Evolutionary conservation across 1,139 yeast species (phyloP), one percentile per base, ranked within the genome.

Genomic region (Pichia sp.): DNA sequence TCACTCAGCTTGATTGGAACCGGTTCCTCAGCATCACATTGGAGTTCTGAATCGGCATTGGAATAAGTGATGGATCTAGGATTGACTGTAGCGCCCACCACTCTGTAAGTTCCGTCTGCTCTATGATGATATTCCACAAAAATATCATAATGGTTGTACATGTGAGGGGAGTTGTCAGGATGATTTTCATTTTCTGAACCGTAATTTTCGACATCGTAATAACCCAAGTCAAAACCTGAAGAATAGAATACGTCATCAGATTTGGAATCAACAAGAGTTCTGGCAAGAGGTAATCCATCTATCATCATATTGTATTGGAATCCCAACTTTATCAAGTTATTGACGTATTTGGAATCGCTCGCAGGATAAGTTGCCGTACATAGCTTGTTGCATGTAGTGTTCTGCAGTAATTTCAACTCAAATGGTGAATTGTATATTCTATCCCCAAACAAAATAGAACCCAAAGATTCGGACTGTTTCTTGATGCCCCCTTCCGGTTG

Each of bases 251-350:
- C 69, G 9, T 77, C 56, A 27, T 75, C 58, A n/a, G 85, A 80
- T 55, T 76, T 74, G 44, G 59, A 59, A 61, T 82, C 88, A 40
- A 71, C 64, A 35, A 78, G 66, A 44, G 64, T 62, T 56, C 74
- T 75, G 4, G 95, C 95, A 26, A 92, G 95, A 27, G 98, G 98
- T 54, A 92, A 75, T 2, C 97, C 97, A 64, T 92, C 99, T 50
- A 92, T 70, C 46, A 90, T 72, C 98, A 97, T 92, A 61, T 92
- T 90, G 64, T 86, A 85, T 59, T 75, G 77, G 63, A 86, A 92
- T 5, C 92, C 90, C 43, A 88, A 87, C 53, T 80, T 72, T 54
- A 92, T 84, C 58, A 85, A 76, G 56, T 84, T 73, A 61, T 81
- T 81, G 42, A 88, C 85, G 60, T 88, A 88, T 3, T 72, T 71